Base-by-base conservation (phyloP, 352 stramenopile species). In the Globisporangium nunn region DNA sequence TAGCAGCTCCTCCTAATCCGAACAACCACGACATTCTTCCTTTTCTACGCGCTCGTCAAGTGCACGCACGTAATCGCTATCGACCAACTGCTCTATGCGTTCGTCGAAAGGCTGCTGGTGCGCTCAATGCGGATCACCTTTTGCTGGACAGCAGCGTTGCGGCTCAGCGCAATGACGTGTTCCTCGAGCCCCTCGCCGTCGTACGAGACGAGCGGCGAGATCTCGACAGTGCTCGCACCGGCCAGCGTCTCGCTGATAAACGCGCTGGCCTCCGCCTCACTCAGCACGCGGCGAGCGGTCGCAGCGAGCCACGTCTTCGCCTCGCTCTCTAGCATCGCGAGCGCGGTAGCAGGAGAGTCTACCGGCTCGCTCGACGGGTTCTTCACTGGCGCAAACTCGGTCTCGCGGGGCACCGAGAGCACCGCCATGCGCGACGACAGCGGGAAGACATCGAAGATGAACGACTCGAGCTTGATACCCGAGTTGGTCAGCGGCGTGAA, bases 391-490 rank as follows among this genome's bases (percentile, higher is more conserved):
- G 87, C 78, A 63, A 98, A 98, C 67, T 99, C 95, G 6, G 95
- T 88, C 31, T 90, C 81, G 17, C 96, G 85, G 10, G 76, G 59
- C 2, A 98, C 93, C 45, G 98, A 94, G 14, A 98, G 79, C 39
- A 99, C 82, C 0, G 88, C 94, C 89, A 99, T 98, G 17, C 68
- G 78, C 44, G 83, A 70, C 7, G 94, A 96, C 0, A 98, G 75
- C 43, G 93, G 90, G 64, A 99, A 99, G 4, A 98, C 94, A 73
- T 99, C 97, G 69, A 99, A 99, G 63, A 99, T 99, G 69, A 99
- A 99, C 6, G 88, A 86, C 70, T 99, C 97, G 17, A 99, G 72
- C 72, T 99, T 99, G 71, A 99, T 91, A 23, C 96, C 97, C 54
- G 98, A 98, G 63, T 96, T 96, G 12, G 61, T 66, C 6, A 61